Percentiles rank a stretch among this genome's conserved stretches.
These are phyloP conservation scores for Suillus placidus DNA, from an alignment of 768 basidiomycete genomes.

Conservation along the genomic window DNA sequence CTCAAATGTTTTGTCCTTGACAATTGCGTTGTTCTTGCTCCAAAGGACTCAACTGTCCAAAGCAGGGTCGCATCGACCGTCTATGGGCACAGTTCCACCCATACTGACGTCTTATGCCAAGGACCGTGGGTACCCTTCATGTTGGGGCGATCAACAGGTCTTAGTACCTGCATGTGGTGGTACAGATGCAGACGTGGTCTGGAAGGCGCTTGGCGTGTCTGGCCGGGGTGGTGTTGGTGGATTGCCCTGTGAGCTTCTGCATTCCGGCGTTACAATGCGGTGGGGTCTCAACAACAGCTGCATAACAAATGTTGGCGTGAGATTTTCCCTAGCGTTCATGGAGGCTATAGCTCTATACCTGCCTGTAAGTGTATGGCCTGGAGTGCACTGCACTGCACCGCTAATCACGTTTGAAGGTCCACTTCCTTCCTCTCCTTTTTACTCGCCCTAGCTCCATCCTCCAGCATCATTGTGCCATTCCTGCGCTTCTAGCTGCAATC, in stretches of 20 bases:
- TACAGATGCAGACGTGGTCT: conserved; percentile 47
- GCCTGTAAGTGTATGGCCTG: conserved; percentile 53
- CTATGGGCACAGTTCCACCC: conserved; percentile 48
- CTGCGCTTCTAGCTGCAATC: conserved; percentile 49
- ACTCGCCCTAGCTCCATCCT: conserved; percentile 59
- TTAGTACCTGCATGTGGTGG: conserved; percentile 73
- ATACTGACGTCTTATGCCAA: conserved; percentile 45
- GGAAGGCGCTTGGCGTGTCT: conserved; percentile 58
- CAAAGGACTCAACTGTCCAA: conserved; percentile 45
- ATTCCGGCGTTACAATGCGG: conserved; percentile 53
- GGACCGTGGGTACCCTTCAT: conserved; percentile 58
- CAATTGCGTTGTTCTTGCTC: conserved; percentile 56
- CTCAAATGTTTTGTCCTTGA: conserved; percentile 57
- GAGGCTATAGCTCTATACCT: conserved; percentile 69
- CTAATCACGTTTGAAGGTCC: conserved; percentile 49
- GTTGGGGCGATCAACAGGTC: conserved; percentile 63
- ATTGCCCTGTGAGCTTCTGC: conserved; percentile 75
- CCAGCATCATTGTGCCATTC: conserved; percentile 41
- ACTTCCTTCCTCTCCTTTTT: conserved; percentile 67
- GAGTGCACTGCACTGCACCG: neutral
- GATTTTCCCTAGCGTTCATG: conserved; percentile 59
- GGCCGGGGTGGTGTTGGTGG: conserved; percentile 63
- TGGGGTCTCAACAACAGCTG: conserved; percentile 61
- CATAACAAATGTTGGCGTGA: conserved; percentile 54
- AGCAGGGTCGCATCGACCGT: conserved; percentile 34